Conservation (phyloP, 306 rosid species). For the Betula pendula region DNA sequence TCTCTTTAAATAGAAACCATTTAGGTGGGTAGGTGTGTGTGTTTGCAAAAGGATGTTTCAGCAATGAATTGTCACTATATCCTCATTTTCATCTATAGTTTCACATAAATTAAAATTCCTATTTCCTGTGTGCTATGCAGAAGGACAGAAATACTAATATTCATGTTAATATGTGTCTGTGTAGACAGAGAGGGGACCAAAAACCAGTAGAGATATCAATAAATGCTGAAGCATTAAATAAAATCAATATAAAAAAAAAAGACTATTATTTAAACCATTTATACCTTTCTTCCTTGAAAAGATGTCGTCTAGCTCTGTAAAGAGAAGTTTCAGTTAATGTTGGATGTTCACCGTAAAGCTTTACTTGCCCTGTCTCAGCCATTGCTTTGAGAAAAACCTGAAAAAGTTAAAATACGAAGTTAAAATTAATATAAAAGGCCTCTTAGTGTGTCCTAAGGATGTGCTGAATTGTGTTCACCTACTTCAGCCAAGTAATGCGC, state of each 20-base stretch:
- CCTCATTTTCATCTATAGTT: no score
- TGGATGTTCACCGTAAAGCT: slow-evolving; percentile 83
- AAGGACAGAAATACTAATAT: no score
- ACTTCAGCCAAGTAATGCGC: background rate
- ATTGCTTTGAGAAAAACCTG: slow-evolving; percentile 98
- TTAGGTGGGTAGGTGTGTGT: no score
- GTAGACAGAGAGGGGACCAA: background rate
- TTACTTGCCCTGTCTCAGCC: slow-evolving; percentile 93
- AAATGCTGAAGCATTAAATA: background rate
- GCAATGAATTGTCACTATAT: no score
- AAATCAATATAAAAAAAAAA: background rate
- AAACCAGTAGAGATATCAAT: background rate
- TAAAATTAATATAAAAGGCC: slow-evolving; percentile 19
- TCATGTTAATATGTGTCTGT: background rate
- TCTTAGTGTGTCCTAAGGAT: background rate
- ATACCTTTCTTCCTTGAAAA: slow-evolving; percentile 95
- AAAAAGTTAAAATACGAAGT: slow-evolving; percentile 15
- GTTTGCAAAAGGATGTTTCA: background rate
- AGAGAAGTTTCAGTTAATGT: slow-evolving; percentile 88
- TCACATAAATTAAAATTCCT: no score
- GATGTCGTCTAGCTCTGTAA: slow-evolving; percentile 90
- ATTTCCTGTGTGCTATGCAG: no score
- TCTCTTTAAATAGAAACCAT: background rate
- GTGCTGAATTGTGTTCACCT: background rate
- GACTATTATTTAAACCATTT: slow-evolving; percentile 7